Base-by-base conservation (phyloP, 305 asterid species). In the Fraxinus ornus region DNA sequence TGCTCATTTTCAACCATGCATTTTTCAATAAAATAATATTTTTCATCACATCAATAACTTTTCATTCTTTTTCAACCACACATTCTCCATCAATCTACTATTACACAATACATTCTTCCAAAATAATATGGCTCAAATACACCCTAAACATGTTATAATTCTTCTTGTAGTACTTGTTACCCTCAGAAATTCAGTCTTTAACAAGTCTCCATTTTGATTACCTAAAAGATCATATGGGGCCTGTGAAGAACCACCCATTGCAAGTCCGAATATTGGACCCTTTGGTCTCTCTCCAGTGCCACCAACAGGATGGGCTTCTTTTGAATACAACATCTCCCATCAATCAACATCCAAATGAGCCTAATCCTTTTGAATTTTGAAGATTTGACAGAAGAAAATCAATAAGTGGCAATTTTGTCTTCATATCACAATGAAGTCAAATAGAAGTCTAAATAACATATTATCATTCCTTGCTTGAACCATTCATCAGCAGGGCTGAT, bases 271-370 rank as follows among this genome's bases (percentile, higher is more conserved):
- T 28, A 95, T 86, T 0, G 94, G 97, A 87, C 92, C 98, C 77
- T 92, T 95, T 8, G 98, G 97, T 86, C 90, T 93, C 91, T 92
- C 98, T 39, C 98, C 97, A 32, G 88, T 91, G 74, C 97, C 97
- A 79, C 91, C 93, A 81, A 92, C 95, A 70, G 92, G 83, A 84
- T 90, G 92, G 62, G 97, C 97, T 94, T 92, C 86, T 94, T 92
- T 95, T 94, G 72, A 71, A 82, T 19, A n/a, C 57, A n/a, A 21
- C 17, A 52, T 28, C 32, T 44, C 47, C 1, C 57, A 17, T 0
- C 26, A 33, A 33, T 2, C 66, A 35, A 73, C 5, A 71, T 52
- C 19, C 47, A 17, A 66, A 64, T 47, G 75, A 75, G 57, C 26
- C 13, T 75, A 32, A 79, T 32, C 75, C 73, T 39, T 39, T 28